Percentiles rank a stretch among this genome's conserved stretches.
These are phyloP conservation scores for Diaporthe citrichinensis DNA, from an alignment of 2,329 filamentous ascomycete genomes.

Conservation along the genomic window DNA sequence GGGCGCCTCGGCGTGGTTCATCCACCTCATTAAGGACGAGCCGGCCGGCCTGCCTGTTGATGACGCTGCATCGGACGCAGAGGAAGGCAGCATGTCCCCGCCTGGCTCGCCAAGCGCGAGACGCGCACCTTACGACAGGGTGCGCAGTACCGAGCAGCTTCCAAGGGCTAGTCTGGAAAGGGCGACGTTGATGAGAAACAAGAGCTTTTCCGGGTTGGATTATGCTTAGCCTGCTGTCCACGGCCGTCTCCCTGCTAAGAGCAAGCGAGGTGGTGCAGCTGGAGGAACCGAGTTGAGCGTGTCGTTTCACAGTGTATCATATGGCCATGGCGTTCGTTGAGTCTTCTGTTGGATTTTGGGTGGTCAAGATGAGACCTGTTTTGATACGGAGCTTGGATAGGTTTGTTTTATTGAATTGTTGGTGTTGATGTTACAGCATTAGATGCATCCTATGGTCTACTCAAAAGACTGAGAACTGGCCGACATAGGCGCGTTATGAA, in stretches of 20 bases:
- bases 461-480: background rate
- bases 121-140: slow-evolving; percentile 41
- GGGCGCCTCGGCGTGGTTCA: slow-evolving; percentile 81
- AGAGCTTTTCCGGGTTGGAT: slow-evolving; percentile 65
- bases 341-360: background rate
- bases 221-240: slow-evolving; percentile 50
- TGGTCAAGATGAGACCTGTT: background rate
- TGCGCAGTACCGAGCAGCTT: slow-evolving; percentile 49
- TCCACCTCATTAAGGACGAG: slow-evolving; percentile 77
- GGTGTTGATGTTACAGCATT: background rate
- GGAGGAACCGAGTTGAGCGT: background rate
- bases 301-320: background rate
- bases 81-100: slow-evolving; percentile 44
- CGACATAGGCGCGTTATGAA: background rate
- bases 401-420: background rate
- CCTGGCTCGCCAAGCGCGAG: slow-evolving; percentile 18
- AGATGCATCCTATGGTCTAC: background rate
- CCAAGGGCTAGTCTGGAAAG: slow-evolving; percentile 59
- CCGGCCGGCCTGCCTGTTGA: slow-evolving; percentile 52
- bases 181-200: slow-evolving; percentile 62
- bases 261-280: background rate
- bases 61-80: slow-evolving; percentile 58
- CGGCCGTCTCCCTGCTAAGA: background rate
- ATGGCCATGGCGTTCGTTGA: background rate
- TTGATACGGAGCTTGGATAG: background rate